These are phyloP conservation scores for Suhomyces prunicola DNA, from an alignment of 805 yeast genomes.

Conservation along the genomic window DNA sequence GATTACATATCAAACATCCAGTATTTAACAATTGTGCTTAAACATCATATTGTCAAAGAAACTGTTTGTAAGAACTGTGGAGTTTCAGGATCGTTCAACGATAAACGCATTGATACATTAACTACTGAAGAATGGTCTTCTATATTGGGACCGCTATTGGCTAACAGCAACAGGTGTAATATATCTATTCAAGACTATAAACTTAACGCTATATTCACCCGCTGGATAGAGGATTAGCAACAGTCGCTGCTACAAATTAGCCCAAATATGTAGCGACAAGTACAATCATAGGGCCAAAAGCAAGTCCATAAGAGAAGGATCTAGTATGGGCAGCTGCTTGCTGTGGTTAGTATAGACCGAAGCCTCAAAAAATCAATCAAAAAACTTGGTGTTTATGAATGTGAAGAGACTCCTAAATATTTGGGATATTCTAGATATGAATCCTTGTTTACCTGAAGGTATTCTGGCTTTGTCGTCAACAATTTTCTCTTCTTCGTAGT, in stretches of 20 bases:
- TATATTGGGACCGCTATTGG: constrained; percentile 15
- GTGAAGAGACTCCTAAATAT: neutral
- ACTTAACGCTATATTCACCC: constrained; percentile 8
- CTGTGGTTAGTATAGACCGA: neutral
- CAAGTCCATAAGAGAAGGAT: neutral
- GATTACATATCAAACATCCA: constrained; percentile 14
- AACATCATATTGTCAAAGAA: constrained; percentile 18
- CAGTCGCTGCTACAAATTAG: neutral
- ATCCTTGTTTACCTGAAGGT: neutral
- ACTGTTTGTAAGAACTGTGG: constrained; percentile 38
- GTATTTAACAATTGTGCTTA: constrained; percentile 21
- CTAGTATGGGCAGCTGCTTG: neutral
- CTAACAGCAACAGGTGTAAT: constrained; percentile 10
- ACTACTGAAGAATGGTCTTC: constrained; percentile 16
- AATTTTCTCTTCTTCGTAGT: neutral
- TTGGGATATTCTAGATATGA: neutral
- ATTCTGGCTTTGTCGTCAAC: too few relatives aligned
- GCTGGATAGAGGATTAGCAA: neutral
- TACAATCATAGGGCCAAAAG: neutral
- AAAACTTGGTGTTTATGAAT: neutral
- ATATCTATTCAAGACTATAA: constrained; percentile 14
- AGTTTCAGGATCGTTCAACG: constrained; percentile 4
- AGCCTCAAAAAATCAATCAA: neutral
- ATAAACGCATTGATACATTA: constrained; percentile 8
- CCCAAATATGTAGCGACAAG: neutral